These are phyloP conservation scores for Penicillium canescens DNA, from an alignment of 495 filamentous ascomycete genomes.

Conservation along the genomic window DNA sequence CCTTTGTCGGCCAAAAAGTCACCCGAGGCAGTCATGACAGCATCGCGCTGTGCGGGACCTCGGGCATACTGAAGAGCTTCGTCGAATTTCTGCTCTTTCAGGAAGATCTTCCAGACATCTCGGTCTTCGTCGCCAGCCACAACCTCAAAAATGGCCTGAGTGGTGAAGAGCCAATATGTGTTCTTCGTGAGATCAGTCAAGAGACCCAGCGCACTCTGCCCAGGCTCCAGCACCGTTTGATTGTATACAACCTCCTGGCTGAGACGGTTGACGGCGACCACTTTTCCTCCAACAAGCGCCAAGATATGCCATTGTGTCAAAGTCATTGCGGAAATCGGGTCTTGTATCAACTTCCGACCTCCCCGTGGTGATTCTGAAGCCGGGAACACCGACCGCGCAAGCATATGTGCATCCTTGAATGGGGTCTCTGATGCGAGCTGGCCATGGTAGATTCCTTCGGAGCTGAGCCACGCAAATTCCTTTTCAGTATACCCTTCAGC, in stretches of 20 bases:
- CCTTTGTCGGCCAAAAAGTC: constrained; percentile 82
- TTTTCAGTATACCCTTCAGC: constrained; percentile 57
- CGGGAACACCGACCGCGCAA: constrained; percentile 70
- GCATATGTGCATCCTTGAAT: constrained; percentile 73
- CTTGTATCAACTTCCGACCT: constrained; percentile 62
- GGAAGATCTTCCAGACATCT: constrained; percentile 91
- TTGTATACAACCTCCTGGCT: constrained; percentile 83
- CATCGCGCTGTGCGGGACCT: constrained; percentile 73
- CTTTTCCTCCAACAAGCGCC: constrained; percentile 74
- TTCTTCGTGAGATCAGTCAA: constrained; percentile 87
- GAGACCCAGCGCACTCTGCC: constrained; percentile 75
- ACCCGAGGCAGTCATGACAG: constrained; percentile 84
- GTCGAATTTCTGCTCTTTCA: constrained; percentile 82
- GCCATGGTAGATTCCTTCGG: constrained; percentile 86
- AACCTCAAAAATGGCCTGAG: constrained; percentile 87
- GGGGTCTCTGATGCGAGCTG: constrained; percentile 55
- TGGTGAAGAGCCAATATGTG: constrained; percentile 95
- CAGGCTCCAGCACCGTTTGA: constrained; percentile 78
- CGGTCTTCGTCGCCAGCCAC: constrained; percentile 85
- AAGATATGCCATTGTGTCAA: constrained; percentile 93
- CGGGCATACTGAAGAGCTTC: constrained; percentile 80
- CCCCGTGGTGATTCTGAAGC: constrained; percentile 62
- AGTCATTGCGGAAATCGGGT: constrained; percentile 75
- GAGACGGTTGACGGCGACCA: constrained; percentile 82
- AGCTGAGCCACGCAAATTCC: constrained; percentile 86